These are phyloP conservation scores for Solanum chaucha DNA, from an alignment of 257 asterid genomes.

Conservation along the genomic window DNA sequence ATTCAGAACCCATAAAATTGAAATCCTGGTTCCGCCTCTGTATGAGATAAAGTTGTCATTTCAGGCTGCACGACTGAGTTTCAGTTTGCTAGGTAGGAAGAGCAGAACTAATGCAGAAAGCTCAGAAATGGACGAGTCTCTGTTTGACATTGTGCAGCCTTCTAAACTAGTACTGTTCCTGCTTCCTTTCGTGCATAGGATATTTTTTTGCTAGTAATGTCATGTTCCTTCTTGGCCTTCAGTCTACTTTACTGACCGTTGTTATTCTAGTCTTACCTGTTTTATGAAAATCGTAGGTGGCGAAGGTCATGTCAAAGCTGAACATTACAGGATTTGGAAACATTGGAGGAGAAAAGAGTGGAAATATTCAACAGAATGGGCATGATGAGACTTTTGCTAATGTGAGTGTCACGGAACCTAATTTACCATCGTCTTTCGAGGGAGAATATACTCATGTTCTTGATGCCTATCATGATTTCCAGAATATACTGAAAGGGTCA, in stretches of 20 bases:
- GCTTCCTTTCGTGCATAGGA: not conserved
- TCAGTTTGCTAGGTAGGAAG: constrained; percentile 12
- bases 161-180: constrained; percentile 18
- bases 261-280: not conserved
- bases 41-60: not conserved
- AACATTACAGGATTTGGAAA: constrained; percentile 19
- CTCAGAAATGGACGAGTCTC: constrained; percentile 19
- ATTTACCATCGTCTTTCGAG: constrained; percentile 1
- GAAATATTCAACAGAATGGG: constrained; percentile 12
- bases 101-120: constrained; percentile 16
- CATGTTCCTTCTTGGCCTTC: constrained; percentile 9
- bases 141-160: constrained; percentile 13
- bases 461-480: not conserved
- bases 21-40: not conserved
- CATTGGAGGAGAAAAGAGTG: constrained; percentile 16
- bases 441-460: not conserved
- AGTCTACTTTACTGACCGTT: constrained; percentile 2
- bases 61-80: constrained; percentile 5
- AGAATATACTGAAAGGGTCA: not conserved
- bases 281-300: constrained; percentile 22
- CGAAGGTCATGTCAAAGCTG: constrained; percentile 41
- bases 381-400: constrained; percentile 6
- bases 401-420: constrained; percentile 9
- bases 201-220: not conserved
- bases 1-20: not conserved